Conservation (phyloP, 345 rosid species). For the Clarkia xantiana region DNA sequence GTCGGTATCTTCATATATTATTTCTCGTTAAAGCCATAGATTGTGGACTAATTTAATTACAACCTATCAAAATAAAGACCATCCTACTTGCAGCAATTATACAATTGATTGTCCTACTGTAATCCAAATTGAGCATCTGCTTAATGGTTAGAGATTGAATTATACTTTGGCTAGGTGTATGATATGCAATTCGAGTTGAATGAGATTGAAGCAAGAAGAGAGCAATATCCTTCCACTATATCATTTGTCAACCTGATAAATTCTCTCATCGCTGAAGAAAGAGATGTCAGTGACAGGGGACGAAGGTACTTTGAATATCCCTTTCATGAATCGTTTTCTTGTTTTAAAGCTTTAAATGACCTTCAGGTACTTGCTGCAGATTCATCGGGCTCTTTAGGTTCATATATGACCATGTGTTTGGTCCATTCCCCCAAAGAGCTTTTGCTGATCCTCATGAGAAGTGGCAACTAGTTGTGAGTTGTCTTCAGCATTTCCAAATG, state of each 20-base stretch:
- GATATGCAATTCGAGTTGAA: slow-evolving; percentile 96
- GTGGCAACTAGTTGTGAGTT: slow-evolving; percentile 85
- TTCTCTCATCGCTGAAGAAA: slow-evolving; percentile 77
- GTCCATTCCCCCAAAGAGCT: slow-evolving; percentile 88
- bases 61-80: too few species aligned
- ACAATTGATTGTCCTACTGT: too few species aligned
- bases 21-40: too few species aligned
- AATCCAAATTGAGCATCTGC: too few species aligned
- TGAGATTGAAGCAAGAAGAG: slow-evolving; percentile 94
- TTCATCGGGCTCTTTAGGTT: slow-evolving; percentile 87
- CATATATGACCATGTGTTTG: slow-evolving; percentile 78
- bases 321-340: background rate
- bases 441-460: slow-evolving; percentile 88
- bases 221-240: slow-evolving; percentile 79
- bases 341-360: background rate
- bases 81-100: too few species aligned
- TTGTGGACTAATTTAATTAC: too few species aligned
- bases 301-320: slow-evolving; percentile 35
- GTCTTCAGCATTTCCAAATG: slow-evolving; percentile 95
- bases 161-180: slow-evolving; percentile 40
- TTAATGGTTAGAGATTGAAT: background rate
- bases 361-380: slow-evolving; percentile 28
- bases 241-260: slow-evolving; percentile 82
- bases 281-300: slow-evolving; percentile 75
- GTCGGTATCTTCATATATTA: too few species aligned